Conservation (phyloP, 352 stramenopile species). For the Phytophthora meadii region DNA sequence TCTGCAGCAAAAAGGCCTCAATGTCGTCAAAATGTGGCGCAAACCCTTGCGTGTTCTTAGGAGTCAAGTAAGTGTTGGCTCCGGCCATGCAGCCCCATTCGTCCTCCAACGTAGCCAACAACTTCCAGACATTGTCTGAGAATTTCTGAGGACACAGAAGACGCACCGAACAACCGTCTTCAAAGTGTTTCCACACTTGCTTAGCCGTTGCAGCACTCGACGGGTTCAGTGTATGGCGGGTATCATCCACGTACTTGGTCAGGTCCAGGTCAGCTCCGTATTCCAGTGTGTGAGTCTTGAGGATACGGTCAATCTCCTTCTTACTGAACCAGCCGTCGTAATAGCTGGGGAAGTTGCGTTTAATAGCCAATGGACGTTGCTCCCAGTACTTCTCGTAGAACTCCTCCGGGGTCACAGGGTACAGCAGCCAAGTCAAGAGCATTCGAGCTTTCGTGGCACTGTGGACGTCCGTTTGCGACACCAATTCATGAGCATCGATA, state of each 20-base stretch:
- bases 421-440: constrained; percentile 89
- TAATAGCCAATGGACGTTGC: constrained; percentile 90
- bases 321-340: constrained; percentile 88
- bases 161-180: constrained; percentile 90
- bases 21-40: constrained; percentile 98
- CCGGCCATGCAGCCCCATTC: constrained; percentile 96
- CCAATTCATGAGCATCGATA: constrained; percentile 63
- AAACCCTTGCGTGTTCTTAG: constrained; percentile 94
- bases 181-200: constrained; percentile 83
- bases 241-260: constrained; percentile 89
- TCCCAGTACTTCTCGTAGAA: constrained; percentile 96
- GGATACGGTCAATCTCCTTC: constrained; percentile 73
- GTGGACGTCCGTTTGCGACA: constrained; percentile 64
- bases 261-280: constrained; percentile 88
- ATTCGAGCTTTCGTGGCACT: constrained; percentile 73
- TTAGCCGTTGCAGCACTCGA: constrained; percentile 59
- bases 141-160: constrained; percentile 96
- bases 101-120: constrained; percentile 94
- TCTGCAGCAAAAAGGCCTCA: constrained; percentile 95
- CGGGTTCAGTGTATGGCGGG: constrained; percentile 75
- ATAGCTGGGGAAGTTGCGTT: constrained; percentile 66
- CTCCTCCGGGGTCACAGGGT: constrained; percentile 80
- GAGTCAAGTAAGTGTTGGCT: constrained; percentile 95
- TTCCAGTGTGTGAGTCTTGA: constrained; percentile 77
- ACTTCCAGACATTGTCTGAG: constrained; percentile 80